These are phyloP conservation scores for Colletotrichum chrysophilum DNA, from an alignment of 2,329 filamentous ascomycete genomes.

Conservation along the genomic window DNA sequence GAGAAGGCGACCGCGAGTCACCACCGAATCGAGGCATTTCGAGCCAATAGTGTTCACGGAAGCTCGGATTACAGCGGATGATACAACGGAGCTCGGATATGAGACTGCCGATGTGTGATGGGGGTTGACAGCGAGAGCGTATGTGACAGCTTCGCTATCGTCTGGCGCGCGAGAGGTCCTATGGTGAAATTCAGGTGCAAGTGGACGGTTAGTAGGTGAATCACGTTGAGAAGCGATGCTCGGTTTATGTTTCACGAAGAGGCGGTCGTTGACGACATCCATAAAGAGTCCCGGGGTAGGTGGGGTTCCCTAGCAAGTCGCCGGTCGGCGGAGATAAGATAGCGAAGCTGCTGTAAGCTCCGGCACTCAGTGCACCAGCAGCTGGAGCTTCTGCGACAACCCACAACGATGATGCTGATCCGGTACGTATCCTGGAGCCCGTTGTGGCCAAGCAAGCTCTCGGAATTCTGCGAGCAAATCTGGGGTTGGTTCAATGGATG, in stretches of 20 bases:
- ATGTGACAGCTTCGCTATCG: neutral
- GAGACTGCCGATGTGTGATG: slow-evolving; percentile 16
- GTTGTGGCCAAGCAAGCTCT: neutral
- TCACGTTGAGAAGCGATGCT: neutral
- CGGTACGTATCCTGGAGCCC: neutral
- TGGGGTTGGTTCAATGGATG: slow-evolving; percentile 6
- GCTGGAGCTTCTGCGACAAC: neutral
- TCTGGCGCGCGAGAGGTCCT: neutral
- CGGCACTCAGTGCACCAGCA: neutral
- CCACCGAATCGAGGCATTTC: neutral
- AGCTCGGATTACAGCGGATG: slow-evolving; percentile 16
- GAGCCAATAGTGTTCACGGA: neutral
- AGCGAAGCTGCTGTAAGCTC: slow-evolving; percentile 13
- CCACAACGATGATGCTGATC: neutral
- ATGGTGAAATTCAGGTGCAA: neutral
- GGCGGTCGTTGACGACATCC: slow-evolving; percentile 20
- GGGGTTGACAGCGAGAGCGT: neutral
- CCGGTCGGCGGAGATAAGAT: slow-evolving; percentile 22
- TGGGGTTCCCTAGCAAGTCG: slow-evolving; percentile 3
- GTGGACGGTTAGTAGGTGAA: neutral
- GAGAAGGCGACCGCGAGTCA: neutral
- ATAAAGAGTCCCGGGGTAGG: slow-evolving; percentile 8
- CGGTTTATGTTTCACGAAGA: slow-evolving; percentile 7
- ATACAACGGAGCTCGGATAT: slow-evolving; percentile 19
- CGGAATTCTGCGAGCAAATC: neutral